These are phyloP conservation scores for Geosmithia putterillii DNA, from an alignment of 2,329 filamentous ascomycete species.

Conservation along the genomic window DNA sequence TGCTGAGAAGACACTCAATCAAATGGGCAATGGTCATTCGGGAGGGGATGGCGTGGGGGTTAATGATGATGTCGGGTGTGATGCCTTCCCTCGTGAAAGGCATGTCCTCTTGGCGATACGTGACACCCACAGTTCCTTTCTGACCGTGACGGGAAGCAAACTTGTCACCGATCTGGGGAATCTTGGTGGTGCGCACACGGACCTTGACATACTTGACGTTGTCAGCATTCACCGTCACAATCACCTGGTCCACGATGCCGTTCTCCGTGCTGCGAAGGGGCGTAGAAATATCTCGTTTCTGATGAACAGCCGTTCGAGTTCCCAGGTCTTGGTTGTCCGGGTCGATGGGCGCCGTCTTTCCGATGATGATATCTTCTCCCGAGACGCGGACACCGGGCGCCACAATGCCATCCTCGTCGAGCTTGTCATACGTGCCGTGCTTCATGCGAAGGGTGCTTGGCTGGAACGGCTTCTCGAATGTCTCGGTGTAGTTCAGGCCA, in stretches of 20 bases:
- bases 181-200: slow-evolving; percentile 90
- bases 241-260: slow-evolving; percentile 87
- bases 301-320: slow-evolving; percentile 78
- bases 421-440: slow-evolving; percentile 92
- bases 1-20: slow-evolving; percentile 96
- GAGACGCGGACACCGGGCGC: slow-evolving; percentile 89
- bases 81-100: slow-evolving; percentile 89
- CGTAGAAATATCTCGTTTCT: slow-evolving; percentile 91
- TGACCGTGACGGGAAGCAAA: slow-evolving; percentile 98
- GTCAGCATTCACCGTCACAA: slow-evolving; percentile 89
- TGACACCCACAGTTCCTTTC: slow-evolving; percentile 98
- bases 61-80: slow-evolving; percentile 93
- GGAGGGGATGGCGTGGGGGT: slow-evolving; percentile 97
- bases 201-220: slow-evolving; percentile 96
- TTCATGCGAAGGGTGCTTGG: slow-evolving; percentile 84
- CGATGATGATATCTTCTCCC: slow-evolving; percentile 97
- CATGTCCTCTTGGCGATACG: slow-evolving; percentile 97
- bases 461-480: slow-evolving; percentile 90
- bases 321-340: slow-evolving; percentile 89
- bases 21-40: slow-evolving; percentile 99
- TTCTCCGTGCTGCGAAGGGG: slow-evolving; percentile 91
- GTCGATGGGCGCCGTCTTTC: slow-evolving; percentile 91
- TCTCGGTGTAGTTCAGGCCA: slow-evolving; percentile 82
- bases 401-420: slow-evolving; percentile 92
- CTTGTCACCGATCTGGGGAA: slow-evolving; percentile 97